Evolutionary conservation across 768 basidiomycete genomes (phyloP), one percentile per base, ranked within the genome.

Genomic region (Hydnomerulius pinastri): DNA sequence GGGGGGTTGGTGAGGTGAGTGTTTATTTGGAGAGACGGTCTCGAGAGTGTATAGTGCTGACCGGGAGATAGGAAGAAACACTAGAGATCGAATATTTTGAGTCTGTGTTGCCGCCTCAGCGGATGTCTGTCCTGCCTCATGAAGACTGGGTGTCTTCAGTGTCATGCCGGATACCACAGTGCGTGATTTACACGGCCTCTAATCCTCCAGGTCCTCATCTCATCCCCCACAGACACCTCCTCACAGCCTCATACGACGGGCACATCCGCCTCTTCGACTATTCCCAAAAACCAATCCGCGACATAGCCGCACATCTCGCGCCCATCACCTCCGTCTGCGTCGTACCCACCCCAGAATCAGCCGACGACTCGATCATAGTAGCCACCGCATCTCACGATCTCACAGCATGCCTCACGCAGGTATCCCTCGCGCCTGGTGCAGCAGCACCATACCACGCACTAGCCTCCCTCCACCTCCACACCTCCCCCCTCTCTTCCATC

Each of bases 131-230:
- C 41, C 73, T 92, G 45, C 86, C 90, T 2, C 90, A 93, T 54
- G 87, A 98, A 46, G 94, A 98, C 55, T 98, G 96, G 96, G 89
- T 97, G 1, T 93, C 92, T 2, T 84, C 85, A 13, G 79, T 92
- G 17, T 85, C 82, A 5, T 86, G 82, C 63, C 68, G 76, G 54
- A 62, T 81, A 41, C 71, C 73, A n/a, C n/a, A n/a, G n/a, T n/a
- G n/a, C n/a, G n/a, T n/a, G n/a, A n/a, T n/a, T n/a, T n/a, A n/a
- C n/a, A n/a, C n/a, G n/a, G n/a, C n/a, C n/a, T n/a, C n/a, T n/a
- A n/a, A n/a, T n/a, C n/a, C n/a, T n/a, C n/a, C n/a, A n/a, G n/a
- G n/a, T n/a, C n/a, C n/a, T n/a, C n/a, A n/a, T n/a, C n/a, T n/a
- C 33, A 13, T 11, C 33, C 32, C 37, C 30, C 20, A 3, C 48